A percentile compares a stretch with the other conserved stretches of the same genome.
Conservation (phyloP, 106 monocot genomes). For the Dendrobium nobile region DNA sequence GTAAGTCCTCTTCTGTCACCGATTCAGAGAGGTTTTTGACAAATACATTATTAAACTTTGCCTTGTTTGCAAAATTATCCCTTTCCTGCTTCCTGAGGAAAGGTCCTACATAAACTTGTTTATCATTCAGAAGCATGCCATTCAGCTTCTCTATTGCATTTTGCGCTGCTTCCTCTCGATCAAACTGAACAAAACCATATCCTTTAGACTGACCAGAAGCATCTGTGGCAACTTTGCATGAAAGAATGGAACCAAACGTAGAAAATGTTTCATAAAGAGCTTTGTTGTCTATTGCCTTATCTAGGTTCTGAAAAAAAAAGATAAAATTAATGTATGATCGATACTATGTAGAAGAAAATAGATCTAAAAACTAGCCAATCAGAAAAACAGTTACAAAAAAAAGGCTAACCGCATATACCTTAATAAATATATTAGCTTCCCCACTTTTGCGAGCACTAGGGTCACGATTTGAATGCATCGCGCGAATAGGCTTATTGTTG, state of each 20-base stretch:
- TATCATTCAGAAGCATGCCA: conserved; percentile 71
- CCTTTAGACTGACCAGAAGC: conserved; percentile 66
- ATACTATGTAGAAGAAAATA: background rate
- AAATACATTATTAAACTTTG: conserved; percentile 63
- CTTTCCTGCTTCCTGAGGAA: conserved; percentile 72
- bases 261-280: conserved; percentile 72
- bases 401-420: conserved; percentile 25
- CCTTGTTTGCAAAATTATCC: conserved; percentile 31
- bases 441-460: conserved; percentile 79
- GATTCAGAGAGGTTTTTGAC: conserved; percentile 62
- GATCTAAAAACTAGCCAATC: background rate
- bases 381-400: background rate
- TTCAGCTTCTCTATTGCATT: conserved; percentile 59
- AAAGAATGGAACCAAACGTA: conserved; percentile 53
- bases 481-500: conserved; percentile 68
- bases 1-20: conserved; percentile 50
- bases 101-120: conserved; percentile 62
- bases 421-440: conserved; percentile 85
- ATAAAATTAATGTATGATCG: background rate
- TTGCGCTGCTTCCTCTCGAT: conserved; percentile 58
- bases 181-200: conserved; percentile 77
- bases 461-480: conserved; percentile 95
- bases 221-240: conserved; percentile 61
- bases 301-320: conserved; percentile 58
- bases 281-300: conserved; percentile 87